A percentile compares a stretch with the other conserved stretches of the same genome.
Evolutionary conservation across 2,329 filamentous ascomycete species (phyloP).

Genomic region (Hirsutella thompsonii): DNA sequence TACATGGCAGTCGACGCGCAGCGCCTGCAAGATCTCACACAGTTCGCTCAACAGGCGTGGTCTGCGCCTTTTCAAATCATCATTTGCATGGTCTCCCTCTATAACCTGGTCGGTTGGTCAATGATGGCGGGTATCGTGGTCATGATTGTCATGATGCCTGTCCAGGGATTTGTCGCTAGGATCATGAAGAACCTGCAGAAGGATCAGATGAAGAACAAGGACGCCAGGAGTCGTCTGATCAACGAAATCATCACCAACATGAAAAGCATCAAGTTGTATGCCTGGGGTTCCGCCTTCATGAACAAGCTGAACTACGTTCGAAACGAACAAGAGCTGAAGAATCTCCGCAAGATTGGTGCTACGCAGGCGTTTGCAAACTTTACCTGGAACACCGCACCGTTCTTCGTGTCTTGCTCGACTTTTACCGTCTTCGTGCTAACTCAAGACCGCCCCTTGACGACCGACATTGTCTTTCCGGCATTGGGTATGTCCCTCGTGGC

Average conservation of each 20-base stretch:
- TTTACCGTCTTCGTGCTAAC: conserved; percentile 91
- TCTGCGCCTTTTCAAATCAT: conserved; percentile 94
- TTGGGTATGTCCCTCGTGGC: conserved; percentile 17
- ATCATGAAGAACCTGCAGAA: conserved; percentile 94
- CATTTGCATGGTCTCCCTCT: conserved; percentile 90
- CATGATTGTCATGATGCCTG: conserved; percentile 95
- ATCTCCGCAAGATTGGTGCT: conserved; percentile 88
- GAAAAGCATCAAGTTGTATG: conserved; percentile 98
- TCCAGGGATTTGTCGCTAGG: conserved; percentile 84
- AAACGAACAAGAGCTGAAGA: conserved; percentile 92
- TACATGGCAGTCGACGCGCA: conserved; percentile 99
- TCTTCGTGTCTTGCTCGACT: conserved; percentile 92
- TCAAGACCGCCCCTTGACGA: conserved; percentile 67
- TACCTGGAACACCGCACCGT: conserved; percentile 94
- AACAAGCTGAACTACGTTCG: conserved; percentile 91
- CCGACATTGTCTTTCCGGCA: conserved; percentile 91
- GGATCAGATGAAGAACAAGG: conserved; percentile 98
- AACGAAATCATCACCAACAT: conserved; percentile 99
- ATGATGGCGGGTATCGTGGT: conserved; percentile 92
- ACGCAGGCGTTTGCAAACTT: conserved; percentile 93
- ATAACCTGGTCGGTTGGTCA: conserved; percentile 85
- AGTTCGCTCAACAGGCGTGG: conserved; percentile 92
- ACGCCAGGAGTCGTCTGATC: conserved; percentile 81
- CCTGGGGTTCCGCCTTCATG: conserved; percentile 95
- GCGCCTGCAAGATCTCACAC: conserved; percentile 83